phyloP scores from a whole-genome alignment of 108 stramenopile species.

The Skeletonema tropicum region DNA sequence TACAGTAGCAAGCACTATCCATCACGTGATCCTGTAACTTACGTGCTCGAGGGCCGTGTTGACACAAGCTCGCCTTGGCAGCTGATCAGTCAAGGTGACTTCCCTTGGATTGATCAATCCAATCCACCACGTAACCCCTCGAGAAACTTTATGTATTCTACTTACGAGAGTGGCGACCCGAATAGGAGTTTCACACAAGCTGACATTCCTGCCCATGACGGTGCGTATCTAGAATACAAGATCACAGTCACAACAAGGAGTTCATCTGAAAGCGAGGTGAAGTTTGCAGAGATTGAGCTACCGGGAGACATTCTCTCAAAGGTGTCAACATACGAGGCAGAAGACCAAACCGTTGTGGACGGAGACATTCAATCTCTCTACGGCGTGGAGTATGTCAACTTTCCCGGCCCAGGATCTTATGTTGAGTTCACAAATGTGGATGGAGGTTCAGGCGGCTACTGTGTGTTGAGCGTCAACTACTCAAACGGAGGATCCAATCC shows the following conservation, averaged over 20 bases:
- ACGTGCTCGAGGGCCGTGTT: conserved; percentile 20
- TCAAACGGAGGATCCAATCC: too few relatives aligned
- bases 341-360: too few relatives aligned
- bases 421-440: too few relatives aligned
- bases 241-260: conserved; percentile 9
- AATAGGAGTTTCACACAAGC: not conserved
- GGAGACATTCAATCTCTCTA: too few relatives aligned
- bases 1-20: conserved; percentile 26
- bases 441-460: too few relatives aligned
- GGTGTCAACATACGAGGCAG: too few relatives aligned
- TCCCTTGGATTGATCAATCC: conserved; percentile 13
- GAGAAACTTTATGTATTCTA: conserved; percentile 12
- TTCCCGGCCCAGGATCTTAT: too few relatives aligned
- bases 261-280: not conserved
- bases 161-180: conserved; percentile 16
- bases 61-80: conserved; percentile 11
- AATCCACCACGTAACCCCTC: not conserved
- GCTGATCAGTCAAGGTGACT: conserved; percentile 9
- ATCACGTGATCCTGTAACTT: conserved; percentile 25
- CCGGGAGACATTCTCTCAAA: too few relatives aligned
- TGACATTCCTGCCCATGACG: conserved; percentile 8
- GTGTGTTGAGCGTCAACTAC: too few relatives aligned
- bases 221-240: conserved; percentile 26
- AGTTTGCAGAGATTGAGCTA: too few relatives aligned
- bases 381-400: too few relatives aligned